A percentile compares a stretch with the other conserved stretches of the same genome.
phyloP scores from a whole-genome alignment of 768 basidiomycete species.

The Pholiota microspora region DNA sequence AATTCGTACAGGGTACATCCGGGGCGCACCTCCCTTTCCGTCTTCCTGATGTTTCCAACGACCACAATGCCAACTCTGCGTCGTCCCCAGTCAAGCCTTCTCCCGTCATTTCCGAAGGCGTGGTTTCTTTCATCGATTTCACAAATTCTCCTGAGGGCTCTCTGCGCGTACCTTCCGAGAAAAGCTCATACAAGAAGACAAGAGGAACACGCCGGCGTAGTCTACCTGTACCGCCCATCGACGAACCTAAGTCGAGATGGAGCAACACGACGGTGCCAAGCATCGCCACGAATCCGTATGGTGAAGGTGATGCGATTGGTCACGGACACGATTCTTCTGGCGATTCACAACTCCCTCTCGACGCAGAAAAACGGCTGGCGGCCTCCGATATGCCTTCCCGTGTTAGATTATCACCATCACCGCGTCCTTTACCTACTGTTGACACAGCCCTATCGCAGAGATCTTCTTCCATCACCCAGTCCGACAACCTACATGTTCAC shows the following conservation, averaged over 20 bases:
- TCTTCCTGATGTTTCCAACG: conserved; percentile 17
- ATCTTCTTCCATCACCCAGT: conserved; percentile 19
- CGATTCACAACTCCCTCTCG: conserved; percentile 7
- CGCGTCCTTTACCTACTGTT: no score
- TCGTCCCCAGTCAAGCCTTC: conserved; percentile 6
- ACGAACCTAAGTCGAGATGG: conserved; percentile 37
- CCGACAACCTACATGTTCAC: conserved; percentile 29
- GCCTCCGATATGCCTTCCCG: no score
- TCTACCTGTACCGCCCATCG: conserved; percentile 3
- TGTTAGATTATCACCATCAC: no score
- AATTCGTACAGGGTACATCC: conserved; percentile 16
- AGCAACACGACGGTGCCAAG: conserved; percentile 38
- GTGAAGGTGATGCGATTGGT: not conserved
- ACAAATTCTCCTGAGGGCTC: conserved; percentile 21
- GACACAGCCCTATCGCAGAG: no score
- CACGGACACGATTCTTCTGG: conserved; percentile 18
- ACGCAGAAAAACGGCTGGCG: no score
- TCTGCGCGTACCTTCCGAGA: conserved; percentile 19
- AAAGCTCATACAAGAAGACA: conserved; percentile 7
- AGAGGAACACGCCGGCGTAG: not conserved
- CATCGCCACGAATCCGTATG: conserved; percentile 15
- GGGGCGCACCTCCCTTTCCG: conserved; percentile 20
- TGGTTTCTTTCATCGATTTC: conserved; percentile 25
- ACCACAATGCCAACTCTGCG: not conserved
- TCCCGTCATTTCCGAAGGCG: conserved; percentile 14